Base-by-base conservation (phyloP, 257 asterid species). In the Datura wrightii region DNA sequence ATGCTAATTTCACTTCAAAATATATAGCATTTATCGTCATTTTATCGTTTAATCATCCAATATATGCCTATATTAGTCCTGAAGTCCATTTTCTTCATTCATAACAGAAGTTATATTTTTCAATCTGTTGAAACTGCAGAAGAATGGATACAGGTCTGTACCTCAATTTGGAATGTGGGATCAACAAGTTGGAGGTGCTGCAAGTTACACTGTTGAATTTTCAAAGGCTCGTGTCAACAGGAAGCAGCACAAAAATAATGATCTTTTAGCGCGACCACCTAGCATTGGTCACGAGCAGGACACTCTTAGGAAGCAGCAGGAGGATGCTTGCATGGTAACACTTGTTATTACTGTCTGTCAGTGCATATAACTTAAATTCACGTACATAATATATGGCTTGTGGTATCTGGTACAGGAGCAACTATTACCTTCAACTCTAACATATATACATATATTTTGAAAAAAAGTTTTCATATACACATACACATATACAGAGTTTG, bases 111-210 rank as follows among this genome's bases (percentile, higher is more conserved):
- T 0, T 10, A 15, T 2, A 0, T 13, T 31, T 41, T n/a, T 50
- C 10, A n/a, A 72, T 50, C 18, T 50, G 24, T 24, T 48, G 46
- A 50, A 78, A 52, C 10, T 78, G 82, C 82, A 78, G 82, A 78
- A 78, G 31, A 78, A 78, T 78, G 82, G 82, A 78, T 78, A 78
- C 9, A 78, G 63, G 3, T 78, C 82, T 31, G 82, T 78, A 52
- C 82, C 82, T 52, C 82, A 78, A 78, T 78, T 78, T 78, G 82
- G 82, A 52, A 14, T 78, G 82, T 78, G 82, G 82, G 63, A 78
- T 78, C 82, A 52, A 78, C 82, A 34, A 78, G 24, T 11, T 52
- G 82, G 46, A 6, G 82, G 82, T 31, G 63, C 15, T 78, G 24
- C 46, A 13, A 78, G 63, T 78, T 78, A 78, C 58, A 78, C 82